Evolutionary conservation across 2,329 filamentous ascomycete species (phyloP).

Genomic region (Chaetothyriales sp.): DNA sequence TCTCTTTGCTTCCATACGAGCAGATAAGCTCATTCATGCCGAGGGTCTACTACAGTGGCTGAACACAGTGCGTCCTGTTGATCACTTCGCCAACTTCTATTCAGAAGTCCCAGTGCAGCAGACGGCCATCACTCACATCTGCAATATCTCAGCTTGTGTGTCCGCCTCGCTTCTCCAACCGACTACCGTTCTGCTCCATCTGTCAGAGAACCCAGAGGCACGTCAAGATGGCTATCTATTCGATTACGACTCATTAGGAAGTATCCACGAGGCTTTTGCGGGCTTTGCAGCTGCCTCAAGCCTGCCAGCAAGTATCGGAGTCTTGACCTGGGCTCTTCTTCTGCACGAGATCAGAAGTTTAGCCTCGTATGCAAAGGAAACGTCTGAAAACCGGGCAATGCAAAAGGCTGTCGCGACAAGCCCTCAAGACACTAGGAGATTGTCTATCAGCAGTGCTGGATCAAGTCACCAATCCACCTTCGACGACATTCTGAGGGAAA

Average conservation of each 20-base stretch:
- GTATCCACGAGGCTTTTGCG: conserved; percentile 57
- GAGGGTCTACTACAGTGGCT: conserved; percentile 57
- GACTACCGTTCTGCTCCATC: background rate
- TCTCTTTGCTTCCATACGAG: conserved; percentile 3
- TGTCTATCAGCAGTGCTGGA: conserved; percentile 15
- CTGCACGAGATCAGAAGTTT: conserved; percentile 53
- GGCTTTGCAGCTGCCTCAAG: conserved; percentile 41
- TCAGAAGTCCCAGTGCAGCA: conserved; percentile 7
- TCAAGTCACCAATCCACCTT: conserved; percentile 28
- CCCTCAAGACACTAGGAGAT: conserved; percentile 11
- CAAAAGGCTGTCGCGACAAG: conserved; percentile 22
- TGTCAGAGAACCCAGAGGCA: background rate
- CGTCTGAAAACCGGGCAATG: conserved; percentile 29
- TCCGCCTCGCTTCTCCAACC: background rate
- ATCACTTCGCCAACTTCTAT: conserved; percentile 9
- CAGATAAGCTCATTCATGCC: conserved; percentile 25
- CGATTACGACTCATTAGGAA: conserved; percentile 52
- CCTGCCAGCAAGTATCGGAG: conserved; percentile 53
- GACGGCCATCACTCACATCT: conserved; percentile 7
- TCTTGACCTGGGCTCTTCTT: conserved; percentile 70
- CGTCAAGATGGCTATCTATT: conserved; percentile 31
- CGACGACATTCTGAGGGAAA: conserved; percentile 27
- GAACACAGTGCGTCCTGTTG: conserved; percentile 41
- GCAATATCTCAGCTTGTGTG: conserved; percentile 5
- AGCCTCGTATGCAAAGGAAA: conserved; percentile 46